A percentile compares a stretch with the other conserved stretches of the same genome.
These are phyloP conservation scores for Cenchrus purpureus DNA, from an alignment of 176 grass and related monocot genomes.

Conservation along the genomic window DNA sequence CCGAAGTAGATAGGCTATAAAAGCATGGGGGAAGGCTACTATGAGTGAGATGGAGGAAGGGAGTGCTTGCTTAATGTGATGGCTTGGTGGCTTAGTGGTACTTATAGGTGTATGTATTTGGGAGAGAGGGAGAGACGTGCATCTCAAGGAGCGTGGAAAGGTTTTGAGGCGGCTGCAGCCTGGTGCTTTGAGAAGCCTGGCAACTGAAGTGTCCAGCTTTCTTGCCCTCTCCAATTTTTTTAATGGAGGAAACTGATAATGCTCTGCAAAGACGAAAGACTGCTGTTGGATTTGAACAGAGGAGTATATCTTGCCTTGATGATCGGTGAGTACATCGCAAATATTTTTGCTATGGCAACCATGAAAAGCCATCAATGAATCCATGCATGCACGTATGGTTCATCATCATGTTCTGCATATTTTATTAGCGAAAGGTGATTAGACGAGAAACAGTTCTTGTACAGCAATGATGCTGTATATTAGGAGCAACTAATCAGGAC, in stretches of 20 bases:
- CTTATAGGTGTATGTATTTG: slow-evolving; percentile 52
- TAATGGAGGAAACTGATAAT: slow-evolving; percentile 36
- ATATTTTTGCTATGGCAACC: slow-evolving; percentile 11
- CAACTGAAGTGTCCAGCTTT: slow-evolving; percentile 46
- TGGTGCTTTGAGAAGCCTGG: slow-evolving; percentile 48
- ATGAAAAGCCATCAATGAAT: slow-evolving; percentile 22
- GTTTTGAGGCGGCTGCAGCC: slow-evolving; percentile 51
- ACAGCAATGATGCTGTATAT: slow-evolving; percentile 39
- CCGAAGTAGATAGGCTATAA: slow-evolving; percentile 29
- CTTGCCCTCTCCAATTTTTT: slow-evolving; percentile 34
- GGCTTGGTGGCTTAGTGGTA: slow-evolving; percentile 34
- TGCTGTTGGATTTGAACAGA: slow-evolving; percentile 39
- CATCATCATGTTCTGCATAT: slow-evolving; percentile 44
- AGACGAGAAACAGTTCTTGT: slow-evolving; percentile 29
- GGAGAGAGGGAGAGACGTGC: slow-evolving; percentile 40
- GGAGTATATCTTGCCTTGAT: slow-evolving; percentile 21
- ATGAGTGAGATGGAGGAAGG: slow-evolving; percentile 24
- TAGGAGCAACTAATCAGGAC: slow-evolving; percentile 20
- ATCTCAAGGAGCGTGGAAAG: slow-evolving; percentile 49
- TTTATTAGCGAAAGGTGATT: slow-evolving; percentile 30
- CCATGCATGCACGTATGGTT: slow-evolving; percentile 46
- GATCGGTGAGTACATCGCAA: slow-evolving; percentile 17
- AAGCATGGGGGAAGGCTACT: slow-evolving; percentile 30
- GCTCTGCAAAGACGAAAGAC: slow-evolving; percentile 39
- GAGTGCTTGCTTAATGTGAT: slow-evolving; percentile 56